Base-by-base conservation (phyloP, 2,329 filamentous ascomycete genomes). In the Fusarium sp. region DNA sequence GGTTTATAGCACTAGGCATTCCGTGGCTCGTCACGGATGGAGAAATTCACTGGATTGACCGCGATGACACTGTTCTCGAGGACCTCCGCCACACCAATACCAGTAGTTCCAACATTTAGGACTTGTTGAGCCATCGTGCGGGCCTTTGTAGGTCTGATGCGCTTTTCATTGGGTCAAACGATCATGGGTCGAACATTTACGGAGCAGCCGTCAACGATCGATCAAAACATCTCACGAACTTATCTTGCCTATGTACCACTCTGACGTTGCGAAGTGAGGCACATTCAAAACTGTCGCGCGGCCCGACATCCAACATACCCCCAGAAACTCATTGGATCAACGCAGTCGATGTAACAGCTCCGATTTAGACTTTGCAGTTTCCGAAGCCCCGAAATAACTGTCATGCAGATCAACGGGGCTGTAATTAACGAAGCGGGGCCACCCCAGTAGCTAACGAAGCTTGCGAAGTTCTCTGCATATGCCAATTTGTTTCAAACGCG, bases 341-440 rank as follows among this genome's bases (percentile, higher is more conserved):
- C 33, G 1, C 33, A 35, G 44, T 8, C 45, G 18, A 26, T 5
- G 13, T 11, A 54, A 22, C 14, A n/a, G 20, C n/a, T 41, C 35
- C 20, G 18, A 41, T 6, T 55, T 55, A 41, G 9, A 31, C 24
- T 55, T 55, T 55, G 24, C 6, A 2, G 24, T 39, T 39, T 28
- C 35, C 51, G 35, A 41, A 55, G 14, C 14, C 41, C 56, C 42
- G 56, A 49, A 58, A 58, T 58, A 51, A 58, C 41, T 18, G 26
- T 39, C 33, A 60, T 60, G 44, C 33, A 44, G 60, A 63, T 59
- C 52, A 42, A 31, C 12, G 56, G 51, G 39, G 39, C 52, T 45
- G 60, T 60, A 60, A 52, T 60, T 39, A 52, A 5, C 44, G 3
- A 22, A n/a, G 60, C 33, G 33, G 60, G 51, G 26, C 2, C 1